phyloP scores from a whole-genome alignment of 2,329 filamentous ascomycete genomes.

The Lachnellula cervina region DNA sequence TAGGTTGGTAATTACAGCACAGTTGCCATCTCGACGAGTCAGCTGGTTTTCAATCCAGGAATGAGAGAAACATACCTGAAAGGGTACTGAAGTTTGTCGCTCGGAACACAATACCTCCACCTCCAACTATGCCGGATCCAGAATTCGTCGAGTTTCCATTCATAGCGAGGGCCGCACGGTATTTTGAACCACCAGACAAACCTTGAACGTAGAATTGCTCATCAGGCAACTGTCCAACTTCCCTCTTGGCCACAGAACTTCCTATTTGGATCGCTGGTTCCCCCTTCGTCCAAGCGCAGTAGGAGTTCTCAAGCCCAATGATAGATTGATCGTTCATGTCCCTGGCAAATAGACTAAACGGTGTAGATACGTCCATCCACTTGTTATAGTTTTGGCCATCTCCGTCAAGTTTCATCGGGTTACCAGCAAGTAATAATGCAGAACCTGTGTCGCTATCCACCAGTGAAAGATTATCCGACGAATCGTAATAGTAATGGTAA shows the following conservation, averaged over 20 bases:
- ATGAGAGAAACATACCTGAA: constrained; percentile 49
- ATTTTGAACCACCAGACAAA: constrained; percentile 66
- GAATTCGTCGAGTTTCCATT: constrained; percentile 48
- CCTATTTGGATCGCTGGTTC: neutral
- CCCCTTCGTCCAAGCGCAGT: constrained; percentile 45
- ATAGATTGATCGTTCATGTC: constrained; percentile 55
- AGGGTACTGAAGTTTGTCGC: constrained; percentile 74
- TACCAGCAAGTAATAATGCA: constrained; percentile 72
- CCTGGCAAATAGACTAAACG: constrained; percentile 75
- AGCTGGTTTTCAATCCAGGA: constrained; percentile 6
- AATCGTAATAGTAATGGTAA: constrained; percentile 61
- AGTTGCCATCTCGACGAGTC: constrained; percentile 61
- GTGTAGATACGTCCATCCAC: constrained; percentile 53
- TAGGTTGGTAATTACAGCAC: constrained; percentile 81
- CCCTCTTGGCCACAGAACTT: constrained; percentile 56
- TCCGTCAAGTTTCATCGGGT: constrained; percentile 53
- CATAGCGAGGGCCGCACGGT: constrained; percentile 69
- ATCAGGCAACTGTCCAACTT: constrained; percentile 63
- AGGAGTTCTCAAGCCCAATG: constrained; percentile 70
- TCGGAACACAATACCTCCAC: constrained; percentile 72
- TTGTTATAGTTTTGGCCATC: constrained; percentile 44
- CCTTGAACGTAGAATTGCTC: constrained; percentile 83
- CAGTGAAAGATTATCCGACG: constrained; percentile 53
- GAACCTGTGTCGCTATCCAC: constrained; percentile 80
- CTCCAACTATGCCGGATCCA: constrained; percentile 53